Percentiles rank a stretch among this genome's conserved stretches.
These are phyloP conservation scores for Vishniacozyma victoriae DNA, from an alignment of 768 basidiomycete genomes.

Conservation along the genomic window DNA sequence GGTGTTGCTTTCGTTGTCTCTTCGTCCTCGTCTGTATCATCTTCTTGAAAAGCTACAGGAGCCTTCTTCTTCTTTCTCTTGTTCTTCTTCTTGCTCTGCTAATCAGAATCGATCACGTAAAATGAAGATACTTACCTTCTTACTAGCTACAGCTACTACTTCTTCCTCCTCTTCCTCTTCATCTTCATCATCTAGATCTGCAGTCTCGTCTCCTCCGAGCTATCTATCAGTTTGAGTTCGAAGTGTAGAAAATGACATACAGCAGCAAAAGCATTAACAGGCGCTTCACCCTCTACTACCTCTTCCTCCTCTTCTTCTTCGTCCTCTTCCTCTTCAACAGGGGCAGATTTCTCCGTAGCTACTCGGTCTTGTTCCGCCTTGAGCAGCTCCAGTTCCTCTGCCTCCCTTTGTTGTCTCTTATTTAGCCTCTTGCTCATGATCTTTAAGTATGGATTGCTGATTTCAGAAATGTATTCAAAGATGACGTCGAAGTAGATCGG, in stretches of 20 bases:
- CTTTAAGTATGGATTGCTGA: background rate
- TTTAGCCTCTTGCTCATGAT: slow-evolving; percentile 51
- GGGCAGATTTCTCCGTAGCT: slow-evolving; percentile 2
- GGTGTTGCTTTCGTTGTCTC: slow-evolving; percentile 52
- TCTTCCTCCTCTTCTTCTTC: slow-evolving; percentile 18
- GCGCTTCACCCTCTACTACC: slow-evolving; percentile 5
- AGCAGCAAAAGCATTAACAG: slow-evolving; percentile 41
- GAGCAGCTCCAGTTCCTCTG: slow-evolving; percentile 66
- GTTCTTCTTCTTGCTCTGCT: slow-evolving; percentile 54
- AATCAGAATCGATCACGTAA: background rate
- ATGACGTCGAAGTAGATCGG: background rate
- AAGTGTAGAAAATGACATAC: slow-evolving; percentile 28
- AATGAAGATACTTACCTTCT: slow-evolving; percentile 22
- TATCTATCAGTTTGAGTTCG: slow-evolving; percentile 1
- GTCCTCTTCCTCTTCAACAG: slow-evolving; percentile 16
- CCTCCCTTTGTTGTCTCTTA: slow-evolving; percentile 80
- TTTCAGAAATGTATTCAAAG: background rate
- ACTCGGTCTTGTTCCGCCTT: slow-evolving; percentile 13
- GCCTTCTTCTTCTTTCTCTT: slow-evolving; percentile 73
- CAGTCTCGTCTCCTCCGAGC: slow-evolving; percentile 19
- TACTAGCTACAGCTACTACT: slow-evolving; percentile 6
- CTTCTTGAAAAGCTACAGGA: slow-evolving; percentile 56
- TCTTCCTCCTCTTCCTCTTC: slow-evolving; percentile 31
- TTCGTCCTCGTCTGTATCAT: slow-evolving; percentile 53
- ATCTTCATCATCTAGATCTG: slow-evolving; percentile 19